Base-by-base conservation (phyloP, 1,284 basidiomycete species). In the Cutaneotrichosporon sp. region DNA sequence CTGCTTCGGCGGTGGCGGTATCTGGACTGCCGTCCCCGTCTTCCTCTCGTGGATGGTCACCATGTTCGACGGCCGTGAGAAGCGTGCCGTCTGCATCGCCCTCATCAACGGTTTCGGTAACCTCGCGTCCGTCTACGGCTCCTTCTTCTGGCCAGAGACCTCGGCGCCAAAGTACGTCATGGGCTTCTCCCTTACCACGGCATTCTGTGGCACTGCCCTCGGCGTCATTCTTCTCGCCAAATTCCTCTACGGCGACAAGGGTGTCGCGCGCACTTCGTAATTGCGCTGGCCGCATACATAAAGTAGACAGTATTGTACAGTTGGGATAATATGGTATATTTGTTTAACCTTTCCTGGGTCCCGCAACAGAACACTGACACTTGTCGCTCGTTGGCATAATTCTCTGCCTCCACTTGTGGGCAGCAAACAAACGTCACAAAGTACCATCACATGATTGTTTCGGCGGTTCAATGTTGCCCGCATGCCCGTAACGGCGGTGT, bases 81-180 rank as follows among this genome's bases (percentile, higher is more conserved):
- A 67, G 56, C 67, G 73, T n/a, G 73, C 68, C 8, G 65, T 75
- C 36, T 68, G 64, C 23, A 71, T 72, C 41, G 72, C 71, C 10
- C 35, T 72, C 17, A 68, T 73, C 59, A 75, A 73, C 51, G 70
- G 71, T 34, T 56, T 72, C 47, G 71, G 68, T 14, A 74, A 74
- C 58, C 48, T 67, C 3, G 55, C 69, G 0, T 66, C 63, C 2
- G 58, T 73, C 17, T 76, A 74, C 58, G 74, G 74, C 12, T 68
- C 68, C 1, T 75, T 72, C 64, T 65, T 76, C 62, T 76, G 74
- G 74, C 70, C 71, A 8, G 39, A 55, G 4, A 47, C 22, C 17
- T 55, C 60, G 35, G 67, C 61, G 1, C 73, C 74, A 10, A 51
- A 52, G 46, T 76, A 74, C 61, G 46, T 58, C 54, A 65, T 58